Percentiles rank a stretch among this genome's conserved stretches.
phyloP scores from a whole-genome alignment of 345 rosid genomes.

The Eucalyptus curtisii region DNA sequence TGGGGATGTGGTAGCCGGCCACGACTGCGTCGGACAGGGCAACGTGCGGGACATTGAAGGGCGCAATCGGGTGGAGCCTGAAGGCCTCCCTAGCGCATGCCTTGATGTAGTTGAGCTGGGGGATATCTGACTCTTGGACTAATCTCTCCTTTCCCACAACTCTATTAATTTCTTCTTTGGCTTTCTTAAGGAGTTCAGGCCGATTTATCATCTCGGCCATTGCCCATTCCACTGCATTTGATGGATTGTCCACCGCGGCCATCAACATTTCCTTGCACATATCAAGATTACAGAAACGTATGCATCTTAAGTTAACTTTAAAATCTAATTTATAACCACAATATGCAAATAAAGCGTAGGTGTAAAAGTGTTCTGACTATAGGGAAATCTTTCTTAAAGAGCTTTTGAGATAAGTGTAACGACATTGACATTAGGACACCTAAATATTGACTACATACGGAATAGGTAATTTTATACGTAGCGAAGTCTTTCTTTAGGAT shows the following conservation, averaged over 20 bases:
- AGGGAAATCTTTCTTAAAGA: not conserved
- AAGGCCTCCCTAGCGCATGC: not conserved
- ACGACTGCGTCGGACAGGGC: not conserved
- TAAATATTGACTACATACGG: not conserved
- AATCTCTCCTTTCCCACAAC: not conserved
- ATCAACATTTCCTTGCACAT: not conserved
- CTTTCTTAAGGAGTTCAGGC: not conserved
- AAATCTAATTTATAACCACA: not conserved
- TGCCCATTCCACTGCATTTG: not conserved
- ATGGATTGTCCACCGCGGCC: not conserved
- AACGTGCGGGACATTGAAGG: not conserved
- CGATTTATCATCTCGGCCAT: not conserved
- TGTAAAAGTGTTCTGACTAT: not conserved
- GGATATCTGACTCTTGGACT: not conserved
- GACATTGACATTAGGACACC: not conserved
- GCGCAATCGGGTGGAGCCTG: not conserved
- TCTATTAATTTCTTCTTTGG: not conserved
- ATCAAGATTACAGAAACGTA: not conserved
- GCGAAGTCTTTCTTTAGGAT: not conserved
- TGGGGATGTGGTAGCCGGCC: not conserved
- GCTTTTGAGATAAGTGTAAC: not conserved
- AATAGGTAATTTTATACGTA: not conserved
- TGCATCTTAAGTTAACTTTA: not conserved
- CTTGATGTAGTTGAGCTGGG: not conserved
- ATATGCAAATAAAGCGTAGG: not conserved